Evolutionary conservation across 1,284 basidiomycete species (phyloP).

Genomic region (Apiotrichum veenhuisii): DNA sequence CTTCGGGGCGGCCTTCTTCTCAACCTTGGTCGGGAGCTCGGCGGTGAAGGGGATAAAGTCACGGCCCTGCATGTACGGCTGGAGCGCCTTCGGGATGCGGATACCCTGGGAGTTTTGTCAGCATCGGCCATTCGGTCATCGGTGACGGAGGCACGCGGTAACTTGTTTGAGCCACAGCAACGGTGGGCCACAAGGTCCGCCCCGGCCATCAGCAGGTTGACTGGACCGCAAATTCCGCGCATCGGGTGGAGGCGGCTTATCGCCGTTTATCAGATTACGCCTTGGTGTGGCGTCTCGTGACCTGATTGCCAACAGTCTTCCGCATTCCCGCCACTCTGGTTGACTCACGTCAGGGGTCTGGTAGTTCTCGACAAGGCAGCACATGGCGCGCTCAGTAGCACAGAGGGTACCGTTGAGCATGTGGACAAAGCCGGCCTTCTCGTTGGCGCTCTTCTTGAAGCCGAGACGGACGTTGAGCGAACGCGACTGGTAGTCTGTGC

Average conservation of each 20-base stretch:
- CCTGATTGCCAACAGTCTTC: too few species aligned
- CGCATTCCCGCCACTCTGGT: too few species aligned
- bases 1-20: constrained; percentile 39
- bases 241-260: too few species aligned
- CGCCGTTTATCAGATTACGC: constrained; percentile 61
- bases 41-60: constrained; percentile 78
- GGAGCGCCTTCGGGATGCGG: constrained; percentile 78
- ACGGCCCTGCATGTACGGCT: constrained; percentile 93
- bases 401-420: constrained; percentile 98
- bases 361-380: constrained; percentile 98
- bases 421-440: constrained; percentile 87
- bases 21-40: constrained; percentile 42
- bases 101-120: constrained; percentile 67
- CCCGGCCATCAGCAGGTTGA: too few species aligned
- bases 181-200: too few species aligned
- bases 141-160: constrained; percentile 76
- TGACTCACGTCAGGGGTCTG: constrained; percentile 84
- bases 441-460: constrained; percentile 77
- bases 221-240: too few species aligned
- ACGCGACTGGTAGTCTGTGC: constrained; percentile 84
- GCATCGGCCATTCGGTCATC: constrained; percentile 53
- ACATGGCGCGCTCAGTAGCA: constrained; percentile 91
- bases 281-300: too few species aligned
- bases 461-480: constrained; percentile 86
- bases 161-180: too few species aligned